phyloP scores from a whole-genome alignment of 73 alveolate species.

The Paramecium primaurelia region DNA sequence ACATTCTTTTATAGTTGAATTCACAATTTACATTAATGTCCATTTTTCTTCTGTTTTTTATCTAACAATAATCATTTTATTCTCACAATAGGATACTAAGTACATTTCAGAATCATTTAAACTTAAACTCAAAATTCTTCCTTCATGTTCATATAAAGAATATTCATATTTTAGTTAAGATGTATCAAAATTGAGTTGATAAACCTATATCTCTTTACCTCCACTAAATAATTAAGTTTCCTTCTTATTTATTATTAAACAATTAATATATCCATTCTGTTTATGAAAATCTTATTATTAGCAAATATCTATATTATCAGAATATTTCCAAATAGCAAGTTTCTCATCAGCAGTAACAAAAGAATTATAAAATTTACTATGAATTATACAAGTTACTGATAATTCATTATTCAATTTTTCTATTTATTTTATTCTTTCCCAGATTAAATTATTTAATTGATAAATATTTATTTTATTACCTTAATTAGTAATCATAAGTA shows the following conservation, averaged over 20 bases:
- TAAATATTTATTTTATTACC: neutral
- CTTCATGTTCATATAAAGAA: neutral
- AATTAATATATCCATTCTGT: neutral
- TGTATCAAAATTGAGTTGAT: neutral
- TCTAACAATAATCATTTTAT: neutral
- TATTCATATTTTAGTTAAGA: neutral
- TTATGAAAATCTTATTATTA: neutral
- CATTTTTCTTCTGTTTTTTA: neutral
- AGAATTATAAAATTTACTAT: neutral
- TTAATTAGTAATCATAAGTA: neutral
- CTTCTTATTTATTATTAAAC: neutral
- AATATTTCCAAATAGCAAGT: neutral
- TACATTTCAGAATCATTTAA: neutral
- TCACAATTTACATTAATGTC: neutral
- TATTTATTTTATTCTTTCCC: neutral
- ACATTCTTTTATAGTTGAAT: neutral
- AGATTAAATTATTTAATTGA: neutral
- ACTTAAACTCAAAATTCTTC: neutral
- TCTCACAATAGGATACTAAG: neutral
- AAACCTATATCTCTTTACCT: neutral
- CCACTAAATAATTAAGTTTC: neutral
- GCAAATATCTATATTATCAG: neutral
- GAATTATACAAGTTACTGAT: neutral
- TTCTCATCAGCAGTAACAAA: neutral
- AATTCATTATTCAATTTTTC: neutral